Evolutionary conservation across 352 stramenopile genomes (phyloP).

Genomic region (Phytophthora tubulina): DNA sequence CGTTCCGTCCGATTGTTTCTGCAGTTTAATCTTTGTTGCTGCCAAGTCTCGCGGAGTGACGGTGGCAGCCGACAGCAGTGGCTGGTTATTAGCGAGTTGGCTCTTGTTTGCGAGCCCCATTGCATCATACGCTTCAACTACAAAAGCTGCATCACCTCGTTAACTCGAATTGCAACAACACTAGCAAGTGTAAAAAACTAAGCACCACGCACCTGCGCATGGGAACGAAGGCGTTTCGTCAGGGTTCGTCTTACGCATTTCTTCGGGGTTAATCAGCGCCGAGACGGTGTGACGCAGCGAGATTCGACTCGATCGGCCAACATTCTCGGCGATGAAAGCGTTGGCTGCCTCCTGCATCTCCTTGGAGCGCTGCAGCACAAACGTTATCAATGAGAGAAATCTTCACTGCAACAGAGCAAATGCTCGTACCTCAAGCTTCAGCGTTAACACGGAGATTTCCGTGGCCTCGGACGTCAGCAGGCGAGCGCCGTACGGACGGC

Average conservation of each 20-base stretch:
- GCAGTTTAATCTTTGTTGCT: slow-evolving; percentile 52
- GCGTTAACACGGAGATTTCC: slow-evolving; percentile 83
- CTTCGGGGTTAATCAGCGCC: slow-evolving; percentile 56
- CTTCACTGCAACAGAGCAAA: neutral
- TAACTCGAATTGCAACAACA: neutral
- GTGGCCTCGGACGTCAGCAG: slow-evolving; percentile 74
- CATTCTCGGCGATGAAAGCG: slow-evolving; percentile 64
- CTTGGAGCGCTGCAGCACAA: slow-evolving; percentile 57
- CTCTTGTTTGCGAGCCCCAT: slow-evolving; percentile 66
- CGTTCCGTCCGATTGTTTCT: slow-evolving; percentile 20
- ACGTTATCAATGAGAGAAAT: slow-evolving; percentile 12
- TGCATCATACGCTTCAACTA: slow-evolving; percentile 74
- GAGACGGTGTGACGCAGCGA: slow-evolving; percentile 65
- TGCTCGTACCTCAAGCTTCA: slow-evolving; percentile 57
- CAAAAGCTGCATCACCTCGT: slow-evolving; percentile 51
- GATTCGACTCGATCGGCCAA: slow-evolving; percentile 66
- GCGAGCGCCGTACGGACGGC: slow-evolving; percentile 79
- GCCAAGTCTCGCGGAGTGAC: slow-evolving; percentile 64
- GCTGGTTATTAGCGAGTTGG: slow-evolving; percentile 41
- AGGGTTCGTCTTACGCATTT: slow-evolving; percentile 24
- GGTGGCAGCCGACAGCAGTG: slow-evolving; percentile 42
- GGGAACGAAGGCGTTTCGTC: slow-evolving; percentile 49
- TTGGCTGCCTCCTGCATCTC: slow-evolving; percentile 68
- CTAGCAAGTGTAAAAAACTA: neutral
- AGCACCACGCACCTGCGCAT: slow-evolving; percentile 47